These are phyloP conservation scores for Protomyces inundatus DNA, from an alignment of 1,139 yeast species.

Conservation along the genomic window DNA sequence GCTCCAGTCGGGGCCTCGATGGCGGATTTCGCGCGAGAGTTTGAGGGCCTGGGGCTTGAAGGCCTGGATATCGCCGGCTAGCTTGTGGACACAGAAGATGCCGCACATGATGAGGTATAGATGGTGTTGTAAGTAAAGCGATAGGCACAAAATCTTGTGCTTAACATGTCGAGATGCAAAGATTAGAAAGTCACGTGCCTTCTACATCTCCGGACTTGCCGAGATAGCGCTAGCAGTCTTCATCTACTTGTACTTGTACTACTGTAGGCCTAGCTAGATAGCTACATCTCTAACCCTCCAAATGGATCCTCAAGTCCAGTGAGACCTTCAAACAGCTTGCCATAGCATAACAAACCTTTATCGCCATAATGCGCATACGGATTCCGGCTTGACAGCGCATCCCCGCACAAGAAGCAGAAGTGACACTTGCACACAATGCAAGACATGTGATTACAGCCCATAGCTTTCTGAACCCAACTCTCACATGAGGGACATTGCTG, in stretches of 20 bases:
- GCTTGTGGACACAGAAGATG: slow-evolving; percentile 72
- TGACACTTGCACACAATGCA: slow-evolving; percentile 20
- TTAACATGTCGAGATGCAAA: background rate
- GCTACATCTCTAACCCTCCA: background rate
- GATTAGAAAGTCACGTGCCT: background rate
- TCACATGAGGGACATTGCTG: slow-evolving; percentile 26
- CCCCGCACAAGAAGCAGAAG: slow-evolving; percentile 27
- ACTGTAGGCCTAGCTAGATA: no score
- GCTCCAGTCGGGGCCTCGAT: slow-evolving; percentile 99
- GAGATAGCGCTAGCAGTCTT: no score
- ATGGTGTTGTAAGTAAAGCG: background rate
- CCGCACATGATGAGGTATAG: slow-evolving; percentile 15
- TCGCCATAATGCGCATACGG: slow-evolving; percentile 25
- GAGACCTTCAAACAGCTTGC: slow-evolving; percentile 26
- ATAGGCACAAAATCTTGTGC: background rate
- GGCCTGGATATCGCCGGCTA: slow-evolving; percentile 68
- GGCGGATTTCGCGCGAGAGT: slow-evolving; percentile 76
- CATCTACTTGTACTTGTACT: no score
- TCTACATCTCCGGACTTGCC: no score
- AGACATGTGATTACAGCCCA: slow-evolving; percentile 25
- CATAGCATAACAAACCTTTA: slow-evolving; percentile 17
- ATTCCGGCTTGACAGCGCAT: slow-evolving; percentile 5
- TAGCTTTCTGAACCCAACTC: slow-evolving; percentile 17
- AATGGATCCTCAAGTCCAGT: slow-evolving; percentile 19
- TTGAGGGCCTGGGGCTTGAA: slow-evolving; percentile 87